A percentile compares a stretch with the other conserved stretches of the same genome.
Conservation (phyloP, 2,329 filamentous ascomycete genomes). For the Exophiala calicioides region DNA sequence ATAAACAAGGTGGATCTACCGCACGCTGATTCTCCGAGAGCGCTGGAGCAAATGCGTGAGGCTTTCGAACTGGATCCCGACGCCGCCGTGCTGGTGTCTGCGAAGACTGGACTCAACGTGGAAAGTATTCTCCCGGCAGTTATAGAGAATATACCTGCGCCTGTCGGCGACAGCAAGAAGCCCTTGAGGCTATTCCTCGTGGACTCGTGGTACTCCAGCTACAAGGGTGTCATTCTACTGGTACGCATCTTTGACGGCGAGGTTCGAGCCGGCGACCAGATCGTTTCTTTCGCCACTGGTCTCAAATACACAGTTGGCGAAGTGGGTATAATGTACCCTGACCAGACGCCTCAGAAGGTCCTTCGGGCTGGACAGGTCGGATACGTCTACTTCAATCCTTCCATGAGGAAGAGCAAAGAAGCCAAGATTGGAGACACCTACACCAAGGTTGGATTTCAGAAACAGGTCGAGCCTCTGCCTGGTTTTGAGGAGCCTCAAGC, state of each 20-base stretch:
- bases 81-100: constrained; percentile 76
- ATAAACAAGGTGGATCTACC: constrained; percentile 96
- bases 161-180: constrained; percentile 69
- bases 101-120: constrained; percentile 91
- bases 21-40: constrained; percentile 81
- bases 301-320: constrained; percentile 92
- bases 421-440: constrained; percentile 96
- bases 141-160: constrained; percentile 79
- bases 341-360: constrained; percentile 75
- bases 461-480: constrained; percentile 74
- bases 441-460: constrained; percentile 76
- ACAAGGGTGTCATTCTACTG: constrained; percentile 87
- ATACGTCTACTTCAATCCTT: constrained; percentile 95
- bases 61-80: constrained; percentile 85
- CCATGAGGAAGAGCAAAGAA: constrained; percentile 95
- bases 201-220: constrained; percentile 98
- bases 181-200: constrained; percentile 84
- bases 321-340: constrained; percentile 93
- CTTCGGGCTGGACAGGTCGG: constrained; percentile 92
- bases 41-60: constrained; percentile 79
- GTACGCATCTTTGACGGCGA: constrained; percentile 89
- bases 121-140: constrained; percentile 79
- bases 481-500: constrained; percentile 97
- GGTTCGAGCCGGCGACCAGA: constrained; percentile 76
- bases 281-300: constrained; percentile 86